Evolutionary conservation across 1,284 basidiomycete genomes (phyloP).

Genomic region (Exsudoporus floridanus): DNA sequence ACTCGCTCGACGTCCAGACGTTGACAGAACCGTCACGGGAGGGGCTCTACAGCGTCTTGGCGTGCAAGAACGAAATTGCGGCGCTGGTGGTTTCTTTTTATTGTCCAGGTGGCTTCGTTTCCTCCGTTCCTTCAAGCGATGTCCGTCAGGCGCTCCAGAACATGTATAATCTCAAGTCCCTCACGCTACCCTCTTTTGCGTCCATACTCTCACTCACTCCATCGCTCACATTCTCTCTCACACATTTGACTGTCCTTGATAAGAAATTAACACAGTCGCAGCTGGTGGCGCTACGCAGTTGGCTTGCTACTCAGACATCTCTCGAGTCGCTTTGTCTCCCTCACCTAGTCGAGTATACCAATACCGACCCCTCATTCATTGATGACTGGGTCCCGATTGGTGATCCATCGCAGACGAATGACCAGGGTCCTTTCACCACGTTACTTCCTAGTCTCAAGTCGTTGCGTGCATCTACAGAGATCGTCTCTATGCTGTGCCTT

Average conservation of each 20-base stretch:
- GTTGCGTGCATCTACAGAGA: slow-evolving; percentile 26
- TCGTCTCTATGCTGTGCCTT: slow-evolving; percentile 17
- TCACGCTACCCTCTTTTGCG: slow-evolving; percentile 29
- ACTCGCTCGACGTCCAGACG: slow-evolving; percentile 19
- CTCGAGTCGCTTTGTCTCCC: slow-evolving; percentile 33
- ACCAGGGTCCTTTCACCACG: neutral
- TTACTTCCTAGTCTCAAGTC: slow-evolving; percentile 27
- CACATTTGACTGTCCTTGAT: slow-evolving; percentile 31
- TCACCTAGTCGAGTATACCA: slow-evolving; percentile 19
- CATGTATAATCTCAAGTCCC: slow-evolving; percentile 30
- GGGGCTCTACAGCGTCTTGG: slow-evolving; percentile 23
- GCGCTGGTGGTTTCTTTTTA: slow-evolving; percentile 24
- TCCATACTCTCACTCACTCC: slow-evolving; percentile 22
- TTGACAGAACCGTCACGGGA: slow-evolving; percentile 11
- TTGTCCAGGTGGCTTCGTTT: slow-evolving; percentile 14
- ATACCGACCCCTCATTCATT: neutral
- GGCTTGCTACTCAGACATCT: slow-evolving; percentile 27
- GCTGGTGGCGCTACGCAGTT: slow-evolving; percentile 20
- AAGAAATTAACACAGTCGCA: slow-evolving; percentile 25
- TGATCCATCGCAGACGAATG: neutral
- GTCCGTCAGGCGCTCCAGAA: slow-evolving; percentile 30
- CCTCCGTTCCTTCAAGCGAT: slow-evolving; percentile 12
- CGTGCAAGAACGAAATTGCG: slow-evolving; percentile 22
- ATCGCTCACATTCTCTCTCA: slow-evolving; percentile 24
- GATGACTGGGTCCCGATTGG: slow-evolving; percentile 13